These are phyloP conservation scores for Pseudocercospora ulei DNA, from an alignment of 2,329 filamentous ascomycete species.

Conservation along the genomic window DNA sequence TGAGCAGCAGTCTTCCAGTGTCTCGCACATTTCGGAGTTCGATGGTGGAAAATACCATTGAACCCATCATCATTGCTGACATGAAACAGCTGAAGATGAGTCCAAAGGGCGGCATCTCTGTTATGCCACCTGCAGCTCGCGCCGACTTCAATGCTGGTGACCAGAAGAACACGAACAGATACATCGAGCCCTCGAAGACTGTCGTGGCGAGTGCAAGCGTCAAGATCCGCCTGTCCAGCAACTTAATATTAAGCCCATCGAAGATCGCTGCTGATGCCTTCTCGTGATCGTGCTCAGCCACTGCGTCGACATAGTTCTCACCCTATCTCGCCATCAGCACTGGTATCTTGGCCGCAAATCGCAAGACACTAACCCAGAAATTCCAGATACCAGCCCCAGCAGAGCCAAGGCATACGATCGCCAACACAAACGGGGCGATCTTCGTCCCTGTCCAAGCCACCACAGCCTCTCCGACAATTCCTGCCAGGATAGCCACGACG, in stretches of 20 bases:
- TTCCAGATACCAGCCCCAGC: conserved; percentile 43
- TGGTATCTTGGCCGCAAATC: neutral
- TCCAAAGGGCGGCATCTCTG: conserved; percentile 37
- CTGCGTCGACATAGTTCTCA: conserved; percentile 44
- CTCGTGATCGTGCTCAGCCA: conserved; percentile 9
- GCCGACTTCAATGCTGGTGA: conserved; percentile 44
- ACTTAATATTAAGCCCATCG: conserved; percentile 8
- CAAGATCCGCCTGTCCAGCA: conserved; percentile 42
- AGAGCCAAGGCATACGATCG: conserved; percentile 38
- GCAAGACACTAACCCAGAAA: conserved; percentile 41
- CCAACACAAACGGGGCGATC: conserved; percentile 46
- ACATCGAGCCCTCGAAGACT: conserved; percentile 54
- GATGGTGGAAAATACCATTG: conserved; percentile 42
- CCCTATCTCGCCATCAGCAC: conserved; percentile 31
- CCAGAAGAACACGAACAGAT: conserved; percentile 56
- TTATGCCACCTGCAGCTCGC: conserved; percentile 8
- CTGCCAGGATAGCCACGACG: conserved; percentile 47
- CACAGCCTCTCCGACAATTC: conserved; percentile 46
- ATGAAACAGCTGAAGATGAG: conserved; percentile 52
- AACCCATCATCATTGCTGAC: conserved; percentile 52
- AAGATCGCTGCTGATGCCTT: conserved; percentile 3
- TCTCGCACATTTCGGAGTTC: conserved; percentile 13
- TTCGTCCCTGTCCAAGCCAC: conserved; percentile 43
- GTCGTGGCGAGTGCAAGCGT: conserved; percentile 47
- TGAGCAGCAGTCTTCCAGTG: conserved; percentile 32